A percentile compares a stretch with the other conserved stretches of the same genome.
These are phyloP conservation scores for Venturia pyrina DNA, from an alignment of 2,329 filamentous ascomycete species.

Conservation along the genomic window DNA sequence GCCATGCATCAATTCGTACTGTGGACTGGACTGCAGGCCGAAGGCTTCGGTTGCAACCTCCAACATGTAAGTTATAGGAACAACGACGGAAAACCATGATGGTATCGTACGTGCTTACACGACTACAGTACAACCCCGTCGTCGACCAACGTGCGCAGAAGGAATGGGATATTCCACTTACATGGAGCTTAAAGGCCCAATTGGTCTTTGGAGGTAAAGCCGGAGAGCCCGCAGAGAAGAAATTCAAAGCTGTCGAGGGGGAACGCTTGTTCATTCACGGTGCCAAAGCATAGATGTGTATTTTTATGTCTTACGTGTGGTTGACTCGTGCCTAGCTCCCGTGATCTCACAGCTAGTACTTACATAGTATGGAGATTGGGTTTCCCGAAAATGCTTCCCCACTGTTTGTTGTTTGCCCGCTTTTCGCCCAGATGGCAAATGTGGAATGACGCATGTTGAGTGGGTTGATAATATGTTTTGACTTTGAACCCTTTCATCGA, in stretches of 20 bases:
- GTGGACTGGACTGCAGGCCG: slow-evolving; percentile 74
- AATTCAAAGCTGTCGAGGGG: slow-evolving; percentile 49
- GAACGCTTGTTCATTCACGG: slow-evolving; percentile 44
- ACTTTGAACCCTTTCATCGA: not conserved
- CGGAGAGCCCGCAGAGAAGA: slow-evolving; percentile 51
- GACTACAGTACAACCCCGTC: slow-evolving; percentile 61
- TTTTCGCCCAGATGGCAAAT: not conserved
- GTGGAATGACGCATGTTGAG: not conserved
- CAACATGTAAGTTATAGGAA: slow-evolving; percentile 49
- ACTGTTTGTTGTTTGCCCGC: not conserved
- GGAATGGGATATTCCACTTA: slow-evolving; percentile 59
- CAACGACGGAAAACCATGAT: no score
- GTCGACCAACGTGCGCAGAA: slow-evolving; percentile 61
- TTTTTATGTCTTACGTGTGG: not conserved
- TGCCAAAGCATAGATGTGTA: not conserved
- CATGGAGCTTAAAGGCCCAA: slow-evolving; percentile 73
- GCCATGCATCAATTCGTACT: slow-evolving; percentile 75
- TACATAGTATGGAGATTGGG: no score
- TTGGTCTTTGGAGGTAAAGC: slow-evolving; percentile 68
- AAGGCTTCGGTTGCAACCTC: slow-evolving; percentile 78
- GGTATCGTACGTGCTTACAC: no score
- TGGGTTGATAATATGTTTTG: not conserved
- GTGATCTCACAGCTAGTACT: no score
- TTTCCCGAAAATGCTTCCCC: no score
- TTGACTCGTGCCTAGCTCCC: not conserved